Evolutionary conservation across 305 asterid genomes (phyloP), one percentile per base, ranked within the genome.

Genomic region (Plantago lanceolata): DNA sequence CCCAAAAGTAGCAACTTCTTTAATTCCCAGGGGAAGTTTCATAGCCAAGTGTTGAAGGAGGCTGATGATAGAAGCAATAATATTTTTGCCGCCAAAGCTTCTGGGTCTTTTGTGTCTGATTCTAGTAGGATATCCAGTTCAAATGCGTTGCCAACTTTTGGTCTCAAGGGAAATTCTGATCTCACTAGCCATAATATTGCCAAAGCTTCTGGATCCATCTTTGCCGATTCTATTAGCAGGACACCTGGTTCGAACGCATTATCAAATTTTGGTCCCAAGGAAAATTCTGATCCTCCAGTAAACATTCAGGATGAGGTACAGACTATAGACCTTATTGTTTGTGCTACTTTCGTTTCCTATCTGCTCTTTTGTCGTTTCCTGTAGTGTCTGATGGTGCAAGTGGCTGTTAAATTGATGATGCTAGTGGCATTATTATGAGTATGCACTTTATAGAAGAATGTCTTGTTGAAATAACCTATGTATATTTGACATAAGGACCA

Each of bases 241-340:
- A 47, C 53, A 19, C 65, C 71, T 69, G 82, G 71, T 72, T 70
- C 73, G 51, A 69, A 72, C 67, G 55, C 74, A 24, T 33, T 55
- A 48, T 75, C 75, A 20, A 40, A 69, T 53, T 79, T 71, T 61
- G 73, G 71, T 80, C 61, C 66, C 26, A 71, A 62, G 66, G 71
- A 70, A 48, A 44, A 77, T 66, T 64, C 78, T 49, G 80, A 55
- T 70, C 67, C 83, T 54, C 18, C 43, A 55, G 40, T 26, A 7
- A 26, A 26, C 19, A 28, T 15, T 68, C 67, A 40, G 64, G 60
- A 58, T 19, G 73, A 81, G 90, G 87, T 81, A 81, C 15, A 31
- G 28, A 33, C 8, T 6, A 7, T 33, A 33, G 0, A 33, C 7
- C 40, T 33, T 59, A 48, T 64, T 54, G 9, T 47, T 33, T 24